Conservation (phyloP, 1,284 basidiomycete species). For the Cryptococcus deneoformans region DNA sequence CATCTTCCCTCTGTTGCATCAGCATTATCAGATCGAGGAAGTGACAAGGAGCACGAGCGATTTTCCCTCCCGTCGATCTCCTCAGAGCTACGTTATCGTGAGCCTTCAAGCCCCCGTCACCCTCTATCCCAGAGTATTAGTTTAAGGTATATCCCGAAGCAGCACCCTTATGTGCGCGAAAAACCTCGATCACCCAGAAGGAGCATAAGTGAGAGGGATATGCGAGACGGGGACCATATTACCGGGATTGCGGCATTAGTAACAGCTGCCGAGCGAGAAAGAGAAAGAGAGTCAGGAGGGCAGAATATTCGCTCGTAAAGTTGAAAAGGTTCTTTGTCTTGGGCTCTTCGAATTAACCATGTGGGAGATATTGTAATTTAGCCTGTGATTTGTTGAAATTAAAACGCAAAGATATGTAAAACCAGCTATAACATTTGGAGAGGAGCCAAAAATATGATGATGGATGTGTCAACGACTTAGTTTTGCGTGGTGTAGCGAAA, state of each 20-base stretch:
- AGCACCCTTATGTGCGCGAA: slow-evolving; percentile 12
- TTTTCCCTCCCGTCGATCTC: background rate
- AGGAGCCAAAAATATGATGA: too few species aligned
- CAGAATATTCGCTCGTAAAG: too few species aligned
- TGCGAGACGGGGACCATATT: background rate
- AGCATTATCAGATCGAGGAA: slow-evolving; percentile 3
- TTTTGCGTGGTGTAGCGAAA: too few species aligned
- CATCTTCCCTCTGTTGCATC: slow-evolving; percentile 1
- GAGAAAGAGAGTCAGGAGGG: slow-evolving; percentile 8
- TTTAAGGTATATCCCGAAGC: slow-evolving; percentile 6
- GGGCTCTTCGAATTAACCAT: too few species aligned
- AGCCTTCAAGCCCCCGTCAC: slow-evolving; percentile 5
- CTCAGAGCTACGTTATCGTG: background rate
- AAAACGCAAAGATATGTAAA: too few species aligned
- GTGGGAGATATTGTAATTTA: too few species aligned
- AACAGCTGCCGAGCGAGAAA: slow-evolving; percentile 37
- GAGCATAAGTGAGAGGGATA: slow-evolving; percentile 1
- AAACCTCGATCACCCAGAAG: slow-evolving; percentile 9
- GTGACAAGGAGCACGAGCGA: background rate
- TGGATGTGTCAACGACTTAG: too few species aligned
- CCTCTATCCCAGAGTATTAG: slow-evolving; percentile 6
- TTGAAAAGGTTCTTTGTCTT: too few species aligned
- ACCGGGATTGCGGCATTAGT: slow-evolving; percentile 43
- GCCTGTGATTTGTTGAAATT: too few species aligned
- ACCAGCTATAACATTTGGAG: too few species aligned